A percentile compares a stretch with the other conserved stretches of the same genome.
These are phyloP conservation scores for Botryotinia convoluta DNA, from an alignment of 2,329 filamentous ascomycete genomes.

Conservation along the genomic window DNA sequence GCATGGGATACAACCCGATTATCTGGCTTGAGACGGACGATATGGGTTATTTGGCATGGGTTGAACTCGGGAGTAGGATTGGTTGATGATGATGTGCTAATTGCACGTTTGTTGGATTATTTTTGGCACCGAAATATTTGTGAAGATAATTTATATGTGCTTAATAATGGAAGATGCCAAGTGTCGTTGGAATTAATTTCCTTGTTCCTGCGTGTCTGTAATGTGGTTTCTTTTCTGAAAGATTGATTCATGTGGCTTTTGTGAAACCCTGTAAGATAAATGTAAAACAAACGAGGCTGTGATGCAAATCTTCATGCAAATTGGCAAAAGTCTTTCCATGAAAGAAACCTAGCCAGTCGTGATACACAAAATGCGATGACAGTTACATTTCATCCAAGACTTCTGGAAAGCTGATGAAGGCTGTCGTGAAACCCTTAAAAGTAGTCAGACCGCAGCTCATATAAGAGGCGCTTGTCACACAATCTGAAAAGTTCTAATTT, in stretches of 20 bases:
- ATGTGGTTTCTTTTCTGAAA: background rate
- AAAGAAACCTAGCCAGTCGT: background rate
- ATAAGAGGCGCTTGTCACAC: background rate
- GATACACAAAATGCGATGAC: background rate
- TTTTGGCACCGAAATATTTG: background rate
- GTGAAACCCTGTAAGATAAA: background rate
- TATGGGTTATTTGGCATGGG: background rate
- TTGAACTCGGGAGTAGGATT: background rate
- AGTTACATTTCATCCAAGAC: background rate
- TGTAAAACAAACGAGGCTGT: background rate
- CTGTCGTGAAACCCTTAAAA: background rate
- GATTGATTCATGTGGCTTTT: background rate
- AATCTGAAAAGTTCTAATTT: background rate
- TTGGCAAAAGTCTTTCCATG: background rate
- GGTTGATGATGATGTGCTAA: background rate
- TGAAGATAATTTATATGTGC: background rate
- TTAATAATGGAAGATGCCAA: background rate
- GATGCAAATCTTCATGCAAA: conserved; percentile 5
- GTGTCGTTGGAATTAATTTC: background rate
- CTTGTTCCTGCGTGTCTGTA: conserved; percentile 9
- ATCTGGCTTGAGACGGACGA: conserved; percentile 7
- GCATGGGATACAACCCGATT: background rate
- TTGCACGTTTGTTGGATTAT: background rate
- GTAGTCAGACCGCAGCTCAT: background rate
- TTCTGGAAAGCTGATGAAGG: conserved; percentile 15